Percentiles rank a stretch among this genome's conserved stretches.
Evolutionary conservation across 169 alveolate species (phyloP).

Genomic region (Cytauxzoon felis): DNA sequence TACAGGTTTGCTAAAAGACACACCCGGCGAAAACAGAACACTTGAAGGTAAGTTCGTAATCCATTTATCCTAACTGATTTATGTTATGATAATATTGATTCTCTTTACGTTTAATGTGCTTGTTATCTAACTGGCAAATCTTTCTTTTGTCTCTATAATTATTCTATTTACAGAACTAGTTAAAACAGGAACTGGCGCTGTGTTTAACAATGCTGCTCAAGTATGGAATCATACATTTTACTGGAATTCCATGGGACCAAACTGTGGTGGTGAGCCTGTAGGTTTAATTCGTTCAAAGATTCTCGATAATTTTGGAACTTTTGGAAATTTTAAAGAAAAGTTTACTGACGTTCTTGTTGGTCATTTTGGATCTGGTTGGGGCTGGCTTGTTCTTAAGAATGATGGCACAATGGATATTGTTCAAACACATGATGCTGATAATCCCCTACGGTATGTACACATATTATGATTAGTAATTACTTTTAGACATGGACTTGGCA

Average conservation of each 20-base stretch:
- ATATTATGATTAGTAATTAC: background rate
- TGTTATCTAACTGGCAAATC: constrained; percentile 16
- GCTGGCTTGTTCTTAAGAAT: constrained; percentile 91
- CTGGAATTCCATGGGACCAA: constrained; percentile 90
- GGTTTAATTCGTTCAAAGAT: constrained; percentile 79
- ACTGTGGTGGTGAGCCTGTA: constrained; percentile 86
- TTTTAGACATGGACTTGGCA: constrained; percentile 74
- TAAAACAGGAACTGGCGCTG: constrained; percentile 75
- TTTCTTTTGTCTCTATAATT: constrained; percentile 31
- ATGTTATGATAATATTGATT: background rate
- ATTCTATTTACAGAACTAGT: constrained; percentile 62
- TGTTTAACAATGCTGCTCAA: constrained; percentile 87
- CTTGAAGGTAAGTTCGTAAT: constrained; percentile 74
- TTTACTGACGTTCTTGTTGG: constrained; percentile 81
- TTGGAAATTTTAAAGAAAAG: constrained; percentile 77
- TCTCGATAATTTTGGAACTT: constrained; percentile 82
- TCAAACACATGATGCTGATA: constrained; percentile 88
- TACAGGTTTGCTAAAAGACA: constrained; percentile 64
- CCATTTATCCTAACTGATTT: no score
- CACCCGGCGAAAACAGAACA: constrained; percentile 60
- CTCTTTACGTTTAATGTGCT: background rate
- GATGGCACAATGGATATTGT: constrained; percentile 84
- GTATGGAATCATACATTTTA: constrained; percentile 92
- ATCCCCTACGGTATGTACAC: constrained; percentile 71
- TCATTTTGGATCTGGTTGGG: constrained; percentile 99